These are phyloP conservation scores for Ceratopteris richardii DNA, from an alignment of 75 land plant species.

Conservation along the genomic window DNA sequence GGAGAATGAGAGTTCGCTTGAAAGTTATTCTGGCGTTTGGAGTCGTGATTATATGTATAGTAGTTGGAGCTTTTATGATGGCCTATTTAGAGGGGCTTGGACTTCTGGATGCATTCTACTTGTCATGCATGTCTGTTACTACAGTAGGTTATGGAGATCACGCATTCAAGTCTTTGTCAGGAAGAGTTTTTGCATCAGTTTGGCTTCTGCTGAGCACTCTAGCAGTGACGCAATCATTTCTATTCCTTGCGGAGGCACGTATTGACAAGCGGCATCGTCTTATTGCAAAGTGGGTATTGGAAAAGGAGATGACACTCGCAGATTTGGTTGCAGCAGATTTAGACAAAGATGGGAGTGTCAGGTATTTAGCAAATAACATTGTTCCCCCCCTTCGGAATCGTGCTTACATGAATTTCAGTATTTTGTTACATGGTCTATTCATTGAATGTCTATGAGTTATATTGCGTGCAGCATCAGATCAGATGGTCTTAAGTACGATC, in stretches of 20 bases:
- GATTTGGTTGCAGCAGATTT: conserved; percentile 88
- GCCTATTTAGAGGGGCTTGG: conserved; percentile 38
- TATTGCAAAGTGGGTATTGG: conserved; percentile 63
- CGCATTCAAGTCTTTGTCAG: conserved; percentile 54
- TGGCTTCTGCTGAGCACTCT: conserved; percentile 77
- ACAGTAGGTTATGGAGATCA: conserved; percentile 92
- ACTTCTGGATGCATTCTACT: conserved; percentile 73
- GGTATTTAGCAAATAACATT: too few relatives aligned
- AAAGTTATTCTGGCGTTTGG: conserved; percentile 23
- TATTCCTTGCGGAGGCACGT: conserved; percentile 60
- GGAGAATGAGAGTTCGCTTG: conserved; percentile 18
- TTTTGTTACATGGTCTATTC: too few relatives aligned
- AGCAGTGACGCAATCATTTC: conserved; percentile 61
- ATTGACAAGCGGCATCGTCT: conserved; percentile 42
- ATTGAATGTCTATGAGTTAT: too few relatives aligned
- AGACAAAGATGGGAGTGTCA: conserved; percentile 57
- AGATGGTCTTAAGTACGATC: too few relatives aligned
- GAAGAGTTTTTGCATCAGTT: conserved; percentile 64
- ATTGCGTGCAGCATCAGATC: too few relatives aligned
- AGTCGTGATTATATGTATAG: conserved; percentile 16
- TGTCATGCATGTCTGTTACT: conserved; percentile 78
- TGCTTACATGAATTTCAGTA: too few relatives aligned
- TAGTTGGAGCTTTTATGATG: conserved; percentile 18
- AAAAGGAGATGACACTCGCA: conserved; percentile 34
- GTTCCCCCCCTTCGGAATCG: too few relatives aligned